These are phyloP conservation scores for Suhomyces coccinellae DNA, from an alignment of 1,139 yeast genomes.

Conservation along the genomic window DNA sequence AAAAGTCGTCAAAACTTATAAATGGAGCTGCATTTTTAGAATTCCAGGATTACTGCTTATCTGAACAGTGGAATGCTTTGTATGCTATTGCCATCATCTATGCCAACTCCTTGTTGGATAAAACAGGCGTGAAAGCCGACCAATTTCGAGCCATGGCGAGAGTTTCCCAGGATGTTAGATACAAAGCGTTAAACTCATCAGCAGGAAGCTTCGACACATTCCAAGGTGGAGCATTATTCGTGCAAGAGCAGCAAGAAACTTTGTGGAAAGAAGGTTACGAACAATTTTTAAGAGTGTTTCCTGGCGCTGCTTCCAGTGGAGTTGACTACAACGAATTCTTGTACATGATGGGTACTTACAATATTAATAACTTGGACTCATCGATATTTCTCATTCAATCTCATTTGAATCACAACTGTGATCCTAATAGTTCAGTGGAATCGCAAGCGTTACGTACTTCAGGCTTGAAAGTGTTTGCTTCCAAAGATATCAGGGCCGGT, in stretches of 20 bases:
- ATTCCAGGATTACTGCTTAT: slow-evolving; percentile 62
- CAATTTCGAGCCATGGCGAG: slow-evolving; percentile 67
- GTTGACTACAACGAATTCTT: slow-evolving; percentile 57
- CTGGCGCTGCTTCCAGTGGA: slow-evolving; percentile 26
- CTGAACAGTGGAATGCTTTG: slow-evolving; percentile 68
- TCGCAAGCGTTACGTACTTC: slow-evolving; percentile 44
- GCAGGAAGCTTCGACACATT: slow-evolving; percentile 56
- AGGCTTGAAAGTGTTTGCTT: slow-evolving; percentile 61
- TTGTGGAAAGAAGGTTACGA: slow-evolving; percentile 62
- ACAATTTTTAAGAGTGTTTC: slow-evolving; percentile 53
- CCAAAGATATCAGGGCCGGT: slow-evolving; percentile 56
- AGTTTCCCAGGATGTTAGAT: slow-evolving; percentile 66
- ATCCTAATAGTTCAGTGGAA: slow-evolving; percentile 64
- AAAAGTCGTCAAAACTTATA: slow-evolving; percentile 31
- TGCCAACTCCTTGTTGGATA: slow-evolving; percentile 50
- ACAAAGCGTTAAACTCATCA: slow-evolving; percentile 58
- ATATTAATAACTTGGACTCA: slow-evolving; percentile 70
- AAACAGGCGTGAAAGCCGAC: slow-evolving; percentile 35
- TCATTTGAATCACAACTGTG: slow-evolving; percentile 76
- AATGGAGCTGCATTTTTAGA: slow-evolving; percentile 51
- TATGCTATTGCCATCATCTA: slow-evolving; percentile 63
- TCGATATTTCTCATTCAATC: slow-evolving; percentile 63
- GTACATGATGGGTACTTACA: slow-evolving; percentile 67
- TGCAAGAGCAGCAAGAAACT: slow-evolving; percentile 56
- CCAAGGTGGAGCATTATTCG: slow-evolving; percentile 52